Evolutionary conservation across 2,329 filamentous ascomycete genomes (phyloP).

Genomic region (Xylariomycetidae sp.): DNA sequence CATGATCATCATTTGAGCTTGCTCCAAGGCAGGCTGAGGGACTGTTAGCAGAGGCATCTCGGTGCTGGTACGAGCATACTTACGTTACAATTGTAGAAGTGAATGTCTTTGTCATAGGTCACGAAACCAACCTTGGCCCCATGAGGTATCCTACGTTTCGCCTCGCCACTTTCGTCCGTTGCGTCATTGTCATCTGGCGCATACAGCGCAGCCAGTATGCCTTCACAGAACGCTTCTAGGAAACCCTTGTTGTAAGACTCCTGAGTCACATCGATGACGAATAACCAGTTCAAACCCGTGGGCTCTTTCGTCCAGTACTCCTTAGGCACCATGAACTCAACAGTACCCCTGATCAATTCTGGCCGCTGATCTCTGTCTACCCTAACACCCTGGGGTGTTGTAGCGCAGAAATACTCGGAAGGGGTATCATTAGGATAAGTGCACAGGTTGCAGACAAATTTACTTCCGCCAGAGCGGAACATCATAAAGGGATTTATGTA

Average conservation of each 20-base stretch:
- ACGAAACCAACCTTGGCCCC: slow-evolving; percentile 90
- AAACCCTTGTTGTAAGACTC: slow-evolving; percentile 90
- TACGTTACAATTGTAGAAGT: slow-evolving; percentile 94
- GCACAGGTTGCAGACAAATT: slow-evolving; percentile 97
- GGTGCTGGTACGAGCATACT: too few species aligned
- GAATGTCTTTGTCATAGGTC: slow-evolving; percentile 93
- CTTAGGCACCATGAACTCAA: slow-evolving; percentile 95
- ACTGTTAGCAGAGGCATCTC: slow-evolving; percentile 5
- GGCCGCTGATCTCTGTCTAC: slow-evolving; percentile 85
- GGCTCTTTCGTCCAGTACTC: slow-evolving; percentile 98
- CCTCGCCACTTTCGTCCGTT: slow-evolving; percentile 48
- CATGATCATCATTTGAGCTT: slow-evolving; percentile 98
- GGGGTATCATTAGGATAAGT: slow-evolving; percentile 94
- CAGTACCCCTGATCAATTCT: slow-evolving; percentile 85
- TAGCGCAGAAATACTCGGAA: slow-evolving; percentile 88
- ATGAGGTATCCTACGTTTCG: slow-evolving; percentile 59
- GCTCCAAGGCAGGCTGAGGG: slow-evolving; percentile 64
- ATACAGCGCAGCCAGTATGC: slow-evolving; percentile 81
- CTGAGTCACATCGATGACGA: slow-evolving; percentile 89
- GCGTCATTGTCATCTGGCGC: slow-evolving; percentile 55
- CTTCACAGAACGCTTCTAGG: slow-evolving; percentile 83
- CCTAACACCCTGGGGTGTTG: slow-evolving; percentile 78
- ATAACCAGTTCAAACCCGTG: slow-evolving; percentile 80
- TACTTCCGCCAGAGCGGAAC: slow-evolving; percentile 89
- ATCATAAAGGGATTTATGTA: slow-evolving; percentile 99